These are phyloP conservation scores for Candida silvicultrix DNA, from an alignment of 805 yeast genomes.

Conservation along the genomic window DNA sequence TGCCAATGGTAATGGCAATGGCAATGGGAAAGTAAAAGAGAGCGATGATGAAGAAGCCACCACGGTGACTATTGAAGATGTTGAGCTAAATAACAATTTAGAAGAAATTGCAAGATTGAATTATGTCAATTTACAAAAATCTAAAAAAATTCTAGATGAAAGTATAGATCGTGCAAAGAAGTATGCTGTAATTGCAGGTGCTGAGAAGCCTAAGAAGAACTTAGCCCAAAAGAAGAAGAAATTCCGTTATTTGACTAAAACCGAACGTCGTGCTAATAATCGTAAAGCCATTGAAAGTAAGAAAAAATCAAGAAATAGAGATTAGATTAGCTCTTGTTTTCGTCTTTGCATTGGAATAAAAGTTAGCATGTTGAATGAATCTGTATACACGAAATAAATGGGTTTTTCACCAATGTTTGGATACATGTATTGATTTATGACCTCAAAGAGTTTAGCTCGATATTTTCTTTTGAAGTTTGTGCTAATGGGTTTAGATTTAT, in stretches of 20 bases:
- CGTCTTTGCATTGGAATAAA: not conserved
- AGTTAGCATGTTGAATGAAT: no score
- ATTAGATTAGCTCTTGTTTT: conserved; percentile 1
- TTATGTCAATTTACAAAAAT: conserved; percentile 62
- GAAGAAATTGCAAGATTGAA: conserved; percentile 60
- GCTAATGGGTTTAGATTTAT: conserved; percentile 5
- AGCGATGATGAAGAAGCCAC: conserved; percentile 29
- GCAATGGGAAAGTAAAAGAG: conserved; percentile 11
- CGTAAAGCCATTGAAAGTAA: conserved; percentile 36
- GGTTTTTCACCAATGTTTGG: no score
- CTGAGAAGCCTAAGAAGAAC: conserved; percentile 20
- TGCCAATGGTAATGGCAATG: not conserved
- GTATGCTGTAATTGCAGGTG: conserved; percentile 55
- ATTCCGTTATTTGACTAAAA: conserved; percentile 80
- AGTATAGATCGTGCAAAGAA: conserved; percentile 76
- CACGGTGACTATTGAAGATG: conserved; percentile 41
- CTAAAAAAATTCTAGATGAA: conserved; percentile 64
- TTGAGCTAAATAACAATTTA: conserved; percentile 42
- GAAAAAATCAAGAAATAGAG: conserved; percentile 20
- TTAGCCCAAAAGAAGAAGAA: conserved; percentile 64
- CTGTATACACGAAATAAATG: no score
- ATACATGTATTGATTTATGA: no score
- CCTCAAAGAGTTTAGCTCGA: not conserved
- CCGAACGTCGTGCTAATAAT: conserved; percentile 62
- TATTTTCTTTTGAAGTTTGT: not conserved